These are phyloP conservation scores for Poa annua DNA, from an alignment of 176 grass and related monocot species.

Conservation along the genomic window DNA sequence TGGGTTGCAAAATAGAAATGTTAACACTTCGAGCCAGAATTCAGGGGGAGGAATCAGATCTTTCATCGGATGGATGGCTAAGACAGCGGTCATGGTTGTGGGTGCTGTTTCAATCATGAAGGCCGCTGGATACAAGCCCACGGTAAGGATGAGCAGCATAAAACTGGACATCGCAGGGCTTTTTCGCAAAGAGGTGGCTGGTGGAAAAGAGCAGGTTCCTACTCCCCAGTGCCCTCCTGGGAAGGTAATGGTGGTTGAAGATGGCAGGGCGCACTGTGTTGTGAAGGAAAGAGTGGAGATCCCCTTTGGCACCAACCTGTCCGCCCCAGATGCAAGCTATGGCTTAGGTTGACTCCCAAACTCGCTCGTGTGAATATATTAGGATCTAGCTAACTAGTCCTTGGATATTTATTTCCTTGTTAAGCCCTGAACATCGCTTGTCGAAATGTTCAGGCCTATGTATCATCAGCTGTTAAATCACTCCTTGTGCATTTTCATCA, in stretches of 20 bases:
- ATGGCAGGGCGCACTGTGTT: constrained; percentile 66
- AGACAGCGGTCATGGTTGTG: constrained; percentile 61
- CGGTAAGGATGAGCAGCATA: constrained; percentile 29
- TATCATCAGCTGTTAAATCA: neutral
- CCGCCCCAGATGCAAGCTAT: constrained; percentile 62
- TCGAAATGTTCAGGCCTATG: neutral
- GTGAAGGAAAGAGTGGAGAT: constrained; percentile 83
- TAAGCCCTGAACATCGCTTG: neutral
- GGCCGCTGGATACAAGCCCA: constrained; percentile 59
- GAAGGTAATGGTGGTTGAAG: constrained; percentile 62
- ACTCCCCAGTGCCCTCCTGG: constrained; percentile 59
- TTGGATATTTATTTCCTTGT: neutral
- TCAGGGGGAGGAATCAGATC: constrained; percentile 40
- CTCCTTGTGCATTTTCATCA: neutral
- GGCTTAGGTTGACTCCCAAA: constrained; percentile 63
- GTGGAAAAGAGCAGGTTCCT: neutral
- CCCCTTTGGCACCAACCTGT: constrained; percentile 62
- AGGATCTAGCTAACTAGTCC: constrained; percentile 26
- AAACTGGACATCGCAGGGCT: constrained; percentile 41
- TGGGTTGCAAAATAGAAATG: constrained; percentile 26
- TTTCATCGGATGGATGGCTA: constrained; percentile 73
- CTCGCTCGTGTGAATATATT: constrained; percentile 36
- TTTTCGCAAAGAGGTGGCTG: constrained; percentile 3
- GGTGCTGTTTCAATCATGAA: constrained; percentile 63
- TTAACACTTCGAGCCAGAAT: neutral